Conservation (phyloP, 140 eudicot species). For the Bidens hawaiensis region DNA sequence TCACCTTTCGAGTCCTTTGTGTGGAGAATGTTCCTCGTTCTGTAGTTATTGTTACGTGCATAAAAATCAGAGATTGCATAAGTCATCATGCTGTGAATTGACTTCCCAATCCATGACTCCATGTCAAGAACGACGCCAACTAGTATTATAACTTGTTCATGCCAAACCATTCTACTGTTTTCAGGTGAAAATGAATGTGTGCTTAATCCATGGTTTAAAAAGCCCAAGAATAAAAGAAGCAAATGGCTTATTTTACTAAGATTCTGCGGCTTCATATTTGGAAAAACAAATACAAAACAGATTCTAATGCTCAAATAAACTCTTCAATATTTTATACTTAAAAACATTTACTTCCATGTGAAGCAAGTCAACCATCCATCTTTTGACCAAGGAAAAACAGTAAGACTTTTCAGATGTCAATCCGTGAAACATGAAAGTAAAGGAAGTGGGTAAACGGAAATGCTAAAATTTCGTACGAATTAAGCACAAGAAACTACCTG, state of each 20-base stretch:
- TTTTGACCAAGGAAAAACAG: neutral
- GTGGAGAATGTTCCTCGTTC: slow-evolving; percentile 25
- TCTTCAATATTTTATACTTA: neutral
- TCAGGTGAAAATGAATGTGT: neutral
- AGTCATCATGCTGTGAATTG: slow-evolving; percentile 18
- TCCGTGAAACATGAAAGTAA: neutral
- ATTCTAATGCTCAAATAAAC: neutral
- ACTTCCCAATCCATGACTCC: slow-evolving; percentile 26
- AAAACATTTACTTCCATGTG: neutral
- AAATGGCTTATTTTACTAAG: neutral
- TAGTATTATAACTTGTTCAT: neutral
- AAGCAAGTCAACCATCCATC: neutral
- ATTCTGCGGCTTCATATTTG: slow-evolving; percentile 3
- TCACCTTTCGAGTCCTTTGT: slow-evolving; percentile 30
- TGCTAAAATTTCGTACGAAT: neutral
- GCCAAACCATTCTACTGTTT: slow-evolving; percentile 7
- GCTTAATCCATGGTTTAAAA: neutral
- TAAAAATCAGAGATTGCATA: slow-evolving; percentile 38
- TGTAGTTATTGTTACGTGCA: slow-evolving; percentile 11
- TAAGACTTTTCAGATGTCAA: neutral
- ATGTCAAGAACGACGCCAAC: slow-evolving; percentile 37
- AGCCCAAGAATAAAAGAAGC: neutral
- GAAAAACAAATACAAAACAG: neutral
- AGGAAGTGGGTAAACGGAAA: neutral
- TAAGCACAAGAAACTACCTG: neutral